These are phyloP conservation scores for Colletotrichum sp. DNA, from an alignment of 2,329 filamentous ascomycete species.

Conservation along the genomic window DNA sequence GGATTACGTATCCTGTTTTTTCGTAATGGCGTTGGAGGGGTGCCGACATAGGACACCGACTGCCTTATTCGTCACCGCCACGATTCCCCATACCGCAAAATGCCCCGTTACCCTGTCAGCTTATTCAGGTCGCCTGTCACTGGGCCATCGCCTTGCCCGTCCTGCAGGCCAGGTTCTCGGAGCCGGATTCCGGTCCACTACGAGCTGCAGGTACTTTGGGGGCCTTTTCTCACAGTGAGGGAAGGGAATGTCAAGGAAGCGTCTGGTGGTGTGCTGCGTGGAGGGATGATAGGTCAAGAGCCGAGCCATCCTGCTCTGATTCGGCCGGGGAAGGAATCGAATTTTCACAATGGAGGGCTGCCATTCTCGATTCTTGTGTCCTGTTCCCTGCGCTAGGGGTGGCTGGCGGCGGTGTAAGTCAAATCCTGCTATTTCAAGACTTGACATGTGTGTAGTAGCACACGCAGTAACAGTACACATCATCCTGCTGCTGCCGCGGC, in stretches of 20 bases:
- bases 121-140: conserved; percentile 13
- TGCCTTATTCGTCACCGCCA: conserved; percentile 10
- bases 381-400: not conserved
- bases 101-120: conserved; percentile 10
- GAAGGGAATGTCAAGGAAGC: not conserved
- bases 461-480: not conserved
- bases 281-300: conserved; percentile 3
- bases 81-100: not conserved
- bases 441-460: not conserved
- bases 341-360: not conserved
- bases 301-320: not conserved
- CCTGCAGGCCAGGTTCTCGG: conserved; percentile 3
- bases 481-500: not conserved
- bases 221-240: not conserved
- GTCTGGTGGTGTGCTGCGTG: not conserved
- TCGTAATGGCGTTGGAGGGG: not conserved
- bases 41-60: not conserved
- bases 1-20: conserved; percentile 10
- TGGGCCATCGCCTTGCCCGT: not conserved
- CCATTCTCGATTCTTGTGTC: not conserved
- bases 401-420: conserved; percentile 1
- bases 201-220: conserved; percentile 1
- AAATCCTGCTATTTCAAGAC: not conserved
- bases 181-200: conserved; percentile 5
- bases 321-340: not conserved